Evolutionary conservation across 1,284 basidiomycete genomes (phyloP), one percentile per base, ranked within the genome.

Genomic region (Boletus austroedulis): DNA sequence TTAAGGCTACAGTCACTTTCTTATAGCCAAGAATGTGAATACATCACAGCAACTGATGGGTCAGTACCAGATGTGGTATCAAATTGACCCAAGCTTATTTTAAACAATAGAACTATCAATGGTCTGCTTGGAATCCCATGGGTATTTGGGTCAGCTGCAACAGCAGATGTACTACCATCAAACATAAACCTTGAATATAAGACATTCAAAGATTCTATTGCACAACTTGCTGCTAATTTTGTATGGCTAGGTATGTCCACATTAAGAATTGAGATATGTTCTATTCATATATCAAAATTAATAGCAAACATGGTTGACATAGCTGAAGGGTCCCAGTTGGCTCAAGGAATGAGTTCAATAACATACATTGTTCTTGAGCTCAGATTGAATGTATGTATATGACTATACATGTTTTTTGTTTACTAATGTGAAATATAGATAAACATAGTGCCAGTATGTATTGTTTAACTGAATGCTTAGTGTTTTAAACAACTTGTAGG

Each of bases 321-420:
- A 47, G 60, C 45, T 34, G 50, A 52, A 14, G 38, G 40, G 29
- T 8, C 48, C 31, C 36, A 50, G 1, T 34, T 49, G 9, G 2
- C 9, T 19, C 17, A 36, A 17, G 51, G 50, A 2, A 23, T 10
- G 1, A 67, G 57, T 4, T 8, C 23, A n/a, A 49, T 55, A 11
- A 50, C 11, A 1, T 11, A 53, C 15, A 0, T 17, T 7, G 4
- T 56, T 4, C 50, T 64, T 23, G 29, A 23, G 11, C 23, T 53
- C 1, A 65, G 62, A 43, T 41, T 64, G 11, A 64, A 65, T 62
- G 63, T 64, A 47, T 36, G 57, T 51, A 51, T 51, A 40, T 45
- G 40, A n/a, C n/a, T 48, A 34, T 23, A 14, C 5, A 26, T 38
- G 19, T 24, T 8, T 24, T 24, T 23, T 2, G n/a, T 34, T 11